phyloP scores from a whole-genome alignment of 192 early-diverging fungal species.

The Haplosporangium gracile region DNA sequence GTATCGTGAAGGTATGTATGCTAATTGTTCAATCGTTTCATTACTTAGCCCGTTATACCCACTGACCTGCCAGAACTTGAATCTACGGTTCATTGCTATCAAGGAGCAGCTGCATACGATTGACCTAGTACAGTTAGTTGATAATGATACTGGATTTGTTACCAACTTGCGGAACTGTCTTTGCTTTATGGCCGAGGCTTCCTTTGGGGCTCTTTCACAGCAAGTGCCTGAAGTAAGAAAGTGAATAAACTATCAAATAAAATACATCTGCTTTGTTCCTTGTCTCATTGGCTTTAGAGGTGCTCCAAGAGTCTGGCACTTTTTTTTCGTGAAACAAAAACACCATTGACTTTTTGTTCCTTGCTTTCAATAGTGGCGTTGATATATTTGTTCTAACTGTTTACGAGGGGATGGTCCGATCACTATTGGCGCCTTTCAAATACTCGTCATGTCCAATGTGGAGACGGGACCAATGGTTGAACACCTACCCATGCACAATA shows the following conservation, averaged over 20 bases:
- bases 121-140: conserved; percentile 69
- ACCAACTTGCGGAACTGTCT: conserved; percentile 66
- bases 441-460: too few relatives aligned
- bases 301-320: too few relatives aligned
- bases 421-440: too few relatives aligned
- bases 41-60: conserved; percentile 62
- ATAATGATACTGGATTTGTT: conserved; percentile 72
- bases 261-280: not conserved
- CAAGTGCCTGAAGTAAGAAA: conserved; percentile 40
- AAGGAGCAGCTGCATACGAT: conserved; percentile 69
- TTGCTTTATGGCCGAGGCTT: conserved; percentile 57
- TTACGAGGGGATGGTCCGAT: too few relatives aligned
- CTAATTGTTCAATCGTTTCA: not conserved
- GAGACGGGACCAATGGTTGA: too few relatives aligned
- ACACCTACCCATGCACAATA: not conserved
- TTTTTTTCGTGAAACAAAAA: too few relatives aligned
- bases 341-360: too few relatives aligned
- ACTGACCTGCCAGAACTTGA: conserved; percentile 67
- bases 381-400: too few relatives aligned
- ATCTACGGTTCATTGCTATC: conserved; percentile 71
- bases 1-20: not conserved
- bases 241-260: not conserved
- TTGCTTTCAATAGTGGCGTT: too few relatives aligned
- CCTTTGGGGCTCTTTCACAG: conserved; percentile 51
- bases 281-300: too few relatives aligned